Percentiles rank a stretch among this genome's conserved stretches.
Conservation (phyloP, 73 alveolate species). For the Blepharisma stoltei region DNA sequence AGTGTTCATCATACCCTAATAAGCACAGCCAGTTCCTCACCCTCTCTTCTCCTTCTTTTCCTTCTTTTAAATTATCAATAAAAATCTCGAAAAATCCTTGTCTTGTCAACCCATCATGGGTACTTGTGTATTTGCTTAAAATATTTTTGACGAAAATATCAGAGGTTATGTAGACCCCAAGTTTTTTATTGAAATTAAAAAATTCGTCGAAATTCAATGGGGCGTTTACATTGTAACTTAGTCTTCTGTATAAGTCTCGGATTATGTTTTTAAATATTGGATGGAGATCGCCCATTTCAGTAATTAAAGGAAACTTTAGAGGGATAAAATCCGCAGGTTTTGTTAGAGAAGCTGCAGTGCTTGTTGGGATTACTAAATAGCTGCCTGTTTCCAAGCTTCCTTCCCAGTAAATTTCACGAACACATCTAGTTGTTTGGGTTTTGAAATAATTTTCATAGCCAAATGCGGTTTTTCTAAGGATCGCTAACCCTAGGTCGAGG, state of each 20-base stretch:
- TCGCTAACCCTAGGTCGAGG: conserved; percentile 78
- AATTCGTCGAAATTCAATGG: not conserved
- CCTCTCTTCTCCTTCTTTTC: conserved; percentile 60
- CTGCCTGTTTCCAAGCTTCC: conserved; percentile 90
- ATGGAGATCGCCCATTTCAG: not conserved
- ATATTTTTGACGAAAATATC: conserved; percentile 5
- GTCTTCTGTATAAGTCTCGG: not conserved
- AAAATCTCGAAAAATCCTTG: conserved; percentile 36
- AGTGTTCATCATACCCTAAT: conserved; percentile 74
- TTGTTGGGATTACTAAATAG: conserved; percentile 90
- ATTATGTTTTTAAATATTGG: not conserved
- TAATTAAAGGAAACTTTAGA: not conserved
- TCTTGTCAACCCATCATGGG: conserved; percentile 36
- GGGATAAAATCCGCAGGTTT: not conserved
- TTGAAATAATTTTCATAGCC: not conserved
- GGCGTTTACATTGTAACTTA: not conserved
- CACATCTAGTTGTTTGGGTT: not conserved
- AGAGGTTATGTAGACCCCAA: not conserved
- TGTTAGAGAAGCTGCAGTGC: conserved; percentile 67
- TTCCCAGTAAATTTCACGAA: conserved; percentile 74
- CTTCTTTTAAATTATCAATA: conserved; percentile 30
- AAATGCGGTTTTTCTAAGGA: conserved; percentile 55
- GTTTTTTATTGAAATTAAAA: not conserved
- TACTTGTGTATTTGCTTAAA: not conserved
- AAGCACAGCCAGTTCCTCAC: conserved; percentile 61